Evolutionary conservation across 495 filamentous ascomycete genomes (phyloP).

Genomic region (Neurospora sp.): DNA sequence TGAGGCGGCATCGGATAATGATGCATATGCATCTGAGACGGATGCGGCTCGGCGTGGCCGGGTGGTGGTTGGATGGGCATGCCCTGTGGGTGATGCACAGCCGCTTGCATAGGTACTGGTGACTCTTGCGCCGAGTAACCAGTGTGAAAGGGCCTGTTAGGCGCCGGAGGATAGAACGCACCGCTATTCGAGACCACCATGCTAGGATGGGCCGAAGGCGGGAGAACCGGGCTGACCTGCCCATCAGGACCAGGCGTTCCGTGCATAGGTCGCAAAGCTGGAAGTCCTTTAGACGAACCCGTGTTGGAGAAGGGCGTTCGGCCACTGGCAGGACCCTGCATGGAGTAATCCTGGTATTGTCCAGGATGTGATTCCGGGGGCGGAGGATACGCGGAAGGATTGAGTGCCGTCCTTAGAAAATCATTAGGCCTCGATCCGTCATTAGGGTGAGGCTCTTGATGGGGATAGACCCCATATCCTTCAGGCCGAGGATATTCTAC

Average conservation of each 20-base stretch:
- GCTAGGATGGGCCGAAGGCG: conserved; percentile 7
- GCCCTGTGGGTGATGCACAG: conserved; percentile 8
- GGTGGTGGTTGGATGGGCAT: conserved; percentile 3
- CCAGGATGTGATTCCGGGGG: not conserved
- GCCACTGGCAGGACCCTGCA: not conserved
- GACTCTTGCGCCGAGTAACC: conserved; percentile 26
- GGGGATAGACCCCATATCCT: not conserved
- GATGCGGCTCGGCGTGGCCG: conserved; percentile 1
- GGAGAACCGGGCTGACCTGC: conserved; percentile 14
- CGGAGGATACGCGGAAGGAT: conserved; percentile 15
- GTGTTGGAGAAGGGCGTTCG: conserved; percentile 20
- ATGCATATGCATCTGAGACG: conserved; percentile 4
- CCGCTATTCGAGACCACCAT: conserved; percentile 32
- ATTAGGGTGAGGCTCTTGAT: not conserved
- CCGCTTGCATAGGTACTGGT: not conserved
- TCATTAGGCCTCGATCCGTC: conserved; percentile 15
- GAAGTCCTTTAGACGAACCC: conserved; percentile 19
- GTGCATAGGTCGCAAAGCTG: conserved; percentile 33
- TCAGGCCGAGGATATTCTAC: conserved; percentile 7
- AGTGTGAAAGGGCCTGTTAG: conserved; percentile 32
- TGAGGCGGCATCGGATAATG: conserved; percentile 15
- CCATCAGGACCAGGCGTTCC: conserved; percentile 15
- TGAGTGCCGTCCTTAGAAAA: conserved; percentile 35
- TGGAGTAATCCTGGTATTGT: not conserved
- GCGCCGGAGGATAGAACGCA: conserved; percentile 25